A percentile compares a stretch with the other conserved stretches of the same genome.
Evolutionary conservation across 139 green algal genomes (phyloP).

Genomic region (Ettlia oleoabundans): DNA sequence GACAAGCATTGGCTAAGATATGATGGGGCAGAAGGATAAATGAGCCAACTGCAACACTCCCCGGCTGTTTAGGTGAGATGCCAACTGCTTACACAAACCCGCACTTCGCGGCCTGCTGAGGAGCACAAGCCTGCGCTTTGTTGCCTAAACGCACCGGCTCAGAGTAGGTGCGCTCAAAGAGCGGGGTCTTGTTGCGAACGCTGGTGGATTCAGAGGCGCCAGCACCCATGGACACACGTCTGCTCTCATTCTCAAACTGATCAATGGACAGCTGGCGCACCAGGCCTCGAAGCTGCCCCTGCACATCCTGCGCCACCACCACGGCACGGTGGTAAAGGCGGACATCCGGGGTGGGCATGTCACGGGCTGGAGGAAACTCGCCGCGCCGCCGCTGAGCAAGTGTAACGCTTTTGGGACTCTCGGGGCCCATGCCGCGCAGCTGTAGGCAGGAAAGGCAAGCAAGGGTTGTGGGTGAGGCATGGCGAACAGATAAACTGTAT

Average conservation of each 20-base stretch:
- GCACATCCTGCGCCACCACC: slow-evolving; percentile 78
- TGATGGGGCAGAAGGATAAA: no score
- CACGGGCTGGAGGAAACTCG: slow-evolving; percentile 39
- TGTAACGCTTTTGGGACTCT: slow-evolving; percentile 49
- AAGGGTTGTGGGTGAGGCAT: not conserved
- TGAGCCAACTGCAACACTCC: no score
- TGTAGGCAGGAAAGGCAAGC: not conserved
- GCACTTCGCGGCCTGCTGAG: not conserved
- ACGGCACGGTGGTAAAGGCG: slow-evolving; percentile 92
- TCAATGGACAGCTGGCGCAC: slow-evolving; percentile 97
- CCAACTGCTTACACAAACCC: no score
- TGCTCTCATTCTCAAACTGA: slow-evolving; percentile 98
- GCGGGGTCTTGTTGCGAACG: slow-evolving; percentile 40
- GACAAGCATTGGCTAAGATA: no score
- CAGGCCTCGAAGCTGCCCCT: slow-evolving; percentile 73
- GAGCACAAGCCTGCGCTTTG: not conserved
- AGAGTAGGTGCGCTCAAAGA: slow-evolving; percentile 55
- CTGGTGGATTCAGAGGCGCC: slow-evolving; percentile 21
- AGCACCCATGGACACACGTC: slow-evolving; percentile 77
- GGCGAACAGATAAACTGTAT: no score
- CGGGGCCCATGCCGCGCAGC: not conserved
- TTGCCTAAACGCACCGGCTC: slow-evolving; percentile 32
- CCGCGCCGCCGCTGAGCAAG: slow-evolving; percentile 46
- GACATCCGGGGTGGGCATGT: slow-evolving; percentile 83
- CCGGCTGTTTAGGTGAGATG: no score